Conservation (phyloP, 345 rosid species). For the Pistacia atlantica region DNA sequence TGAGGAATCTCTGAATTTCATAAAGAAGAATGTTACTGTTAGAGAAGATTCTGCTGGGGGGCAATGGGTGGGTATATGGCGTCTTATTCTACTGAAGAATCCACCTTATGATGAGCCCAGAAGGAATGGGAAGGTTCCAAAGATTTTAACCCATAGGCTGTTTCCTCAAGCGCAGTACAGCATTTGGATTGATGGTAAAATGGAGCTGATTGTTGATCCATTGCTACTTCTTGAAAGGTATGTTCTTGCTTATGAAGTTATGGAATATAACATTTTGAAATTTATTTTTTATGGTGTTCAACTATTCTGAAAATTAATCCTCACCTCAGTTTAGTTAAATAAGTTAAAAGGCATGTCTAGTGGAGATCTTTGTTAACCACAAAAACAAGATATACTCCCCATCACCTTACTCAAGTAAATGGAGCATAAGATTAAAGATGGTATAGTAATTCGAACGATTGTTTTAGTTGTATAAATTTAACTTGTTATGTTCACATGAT, state of each 20-base stretch:
- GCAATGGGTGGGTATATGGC: constrained; percentile 94
- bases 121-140: constrained; percentile 94
- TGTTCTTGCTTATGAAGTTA: neutral
- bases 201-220: constrained; percentile 96
- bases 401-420: neutral
- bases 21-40: constrained; percentile 62
- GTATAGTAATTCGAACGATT: too few species aligned
- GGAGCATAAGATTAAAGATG: constrained; percentile 16
- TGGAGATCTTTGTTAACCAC: neutral
- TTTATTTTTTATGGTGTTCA: neutral
- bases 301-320: neutral
- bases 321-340: neutral
- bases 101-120: constrained; percentile 96
- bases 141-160: constrained; percentile 95
- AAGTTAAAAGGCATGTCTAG: neutral
- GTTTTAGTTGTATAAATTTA: too few species aligned
- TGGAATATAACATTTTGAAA: neutral
- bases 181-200: constrained; percentile 99
- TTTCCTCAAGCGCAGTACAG: constrained; percentile 92
- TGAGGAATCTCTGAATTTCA: constrained; percentile 69
- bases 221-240: constrained; percentile 92
- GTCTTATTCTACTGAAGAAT: constrained; percentile 74
- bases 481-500: too few species aligned
- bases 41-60: constrained; percentile 71
- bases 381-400: neutral